phyloP scores from a whole-genome alignment of 805 yeast species.

The Candida golubevii region DNA sequence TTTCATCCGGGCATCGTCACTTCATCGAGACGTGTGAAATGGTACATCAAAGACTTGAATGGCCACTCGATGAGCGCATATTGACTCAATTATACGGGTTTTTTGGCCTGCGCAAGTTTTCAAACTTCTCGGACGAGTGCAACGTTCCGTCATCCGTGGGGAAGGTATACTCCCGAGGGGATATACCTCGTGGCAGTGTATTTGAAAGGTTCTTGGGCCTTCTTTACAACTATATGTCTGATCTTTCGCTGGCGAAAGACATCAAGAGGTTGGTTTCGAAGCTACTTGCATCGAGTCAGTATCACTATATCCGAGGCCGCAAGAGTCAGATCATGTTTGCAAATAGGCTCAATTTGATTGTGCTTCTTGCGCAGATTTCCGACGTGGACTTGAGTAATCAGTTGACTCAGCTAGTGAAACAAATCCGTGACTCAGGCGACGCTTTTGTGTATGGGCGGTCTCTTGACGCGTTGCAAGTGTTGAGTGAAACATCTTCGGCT shows the following conservation, averaged over 20 bases:
- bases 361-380: slow-evolving; percentile 32
- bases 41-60: slow-evolving; percentile 22
- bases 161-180: slow-evolving; percentile 21
- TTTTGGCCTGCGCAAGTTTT: slow-evolving; percentile 30
- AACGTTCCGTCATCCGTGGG: slow-evolving; percentile 22
- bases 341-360: slow-evolving; percentile 35
- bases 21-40: slow-evolving; percentile 28
- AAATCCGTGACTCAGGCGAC: slow-evolving; percentile 22
- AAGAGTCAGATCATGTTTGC: slow-evolving; percentile 29
- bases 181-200: slow-evolving; percentile 23
- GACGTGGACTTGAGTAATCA: slow-evolving; percentile 30
- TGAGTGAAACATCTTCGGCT: slow-evolving; percentile 16
- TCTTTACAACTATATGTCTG: slow-evolving; percentile 31
- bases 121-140: slow-evolving; percentile 35
- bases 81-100: slow-evolving; percentile 26
- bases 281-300: slow-evolving; percentile 36
- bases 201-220: slow-evolving; percentile 37
- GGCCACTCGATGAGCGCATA: slow-evolving; percentile 35
- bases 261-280: slow-evolving; percentile 30
- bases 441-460: slow-evolving; percentile 21
- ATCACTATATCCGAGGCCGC: slow-evolving; percentile 24
- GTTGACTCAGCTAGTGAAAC: slow-evolving; percentile 23
- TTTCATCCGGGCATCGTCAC: slow-evolving; percentile 20
- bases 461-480: slow-evolving; percentile 18
- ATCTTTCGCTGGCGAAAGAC: slow-evolving; percentile 21